Conservation (phyloP, 106 monocot species). For the Alisma plantagoaquatica region DNA sequence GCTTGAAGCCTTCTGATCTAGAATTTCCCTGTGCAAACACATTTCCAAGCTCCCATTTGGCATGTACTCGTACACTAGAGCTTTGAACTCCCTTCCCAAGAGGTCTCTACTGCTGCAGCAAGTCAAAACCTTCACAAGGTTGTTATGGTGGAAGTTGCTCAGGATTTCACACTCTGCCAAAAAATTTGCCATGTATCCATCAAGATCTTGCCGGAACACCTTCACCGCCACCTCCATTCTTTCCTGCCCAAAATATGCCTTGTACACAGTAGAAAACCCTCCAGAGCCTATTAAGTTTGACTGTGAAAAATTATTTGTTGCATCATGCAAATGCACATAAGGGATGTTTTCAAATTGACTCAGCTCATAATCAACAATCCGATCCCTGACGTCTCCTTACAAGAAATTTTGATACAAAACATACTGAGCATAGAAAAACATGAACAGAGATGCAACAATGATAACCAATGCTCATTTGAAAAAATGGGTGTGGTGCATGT, state of each 20-base stretch:
- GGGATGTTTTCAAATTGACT: constrained; percentile 1
- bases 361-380: too few relatives aligned
- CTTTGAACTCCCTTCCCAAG: neutral
- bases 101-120: neutral
- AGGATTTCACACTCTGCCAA: neutral
- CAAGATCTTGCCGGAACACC: constrained; percentile 3
- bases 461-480: neutral
- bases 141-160: neutral
- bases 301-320: constrained; percentile 15
- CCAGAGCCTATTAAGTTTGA: constrained; percentile 11
- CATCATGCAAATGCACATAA: constrained; percentile 7
- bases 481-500: neutral
- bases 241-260: neutral
- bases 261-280: neutral
- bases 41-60: neutral
- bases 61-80: too few relatives aligned
- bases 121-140: neutral
- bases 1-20: too few relatives aligned
- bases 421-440: neutral
- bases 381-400: too few relatives aligned
- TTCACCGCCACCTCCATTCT: constrained; percentile 6
- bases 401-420: neutral
- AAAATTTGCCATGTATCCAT: neutral
- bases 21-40: neutral
- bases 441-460: neutral